phyloP scores from a whole-genome alignment of 257 asterid genomes.

The Salvia splendens region DNA sequence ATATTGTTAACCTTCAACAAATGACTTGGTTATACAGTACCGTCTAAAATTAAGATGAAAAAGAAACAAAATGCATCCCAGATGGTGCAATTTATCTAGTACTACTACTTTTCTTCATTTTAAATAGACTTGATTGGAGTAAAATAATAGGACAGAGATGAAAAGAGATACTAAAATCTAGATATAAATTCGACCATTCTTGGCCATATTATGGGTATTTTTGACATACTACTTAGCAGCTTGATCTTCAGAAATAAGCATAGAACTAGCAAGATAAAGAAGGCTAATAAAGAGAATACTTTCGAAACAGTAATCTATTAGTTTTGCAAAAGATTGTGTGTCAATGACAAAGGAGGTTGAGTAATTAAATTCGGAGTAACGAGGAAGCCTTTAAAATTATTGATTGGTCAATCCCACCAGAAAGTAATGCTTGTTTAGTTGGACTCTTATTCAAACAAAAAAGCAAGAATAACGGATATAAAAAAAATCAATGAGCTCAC shows the following conservation, averaged over 20 bases:
- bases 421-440: too few species aligned
- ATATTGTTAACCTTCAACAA: constrained; percentile 13
- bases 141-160: background rate
- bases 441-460: too few species aligned
- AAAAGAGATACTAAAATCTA: background rate
- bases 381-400: constrained; percentile 4
- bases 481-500: background rate
- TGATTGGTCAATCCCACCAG: background rate
- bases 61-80: background rate
- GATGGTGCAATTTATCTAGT: background rate
- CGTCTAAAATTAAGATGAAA: background rate
- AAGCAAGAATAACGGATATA: too few species aligned
- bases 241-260: constrained; percentile 8
- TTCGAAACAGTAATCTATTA: background rate
- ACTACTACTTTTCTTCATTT: background rate
- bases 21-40: background rate
- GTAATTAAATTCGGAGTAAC: background rate
- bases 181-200: background rate
- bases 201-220: background rate
- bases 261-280: constrained; percentile 13
- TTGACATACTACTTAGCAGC: background rate
- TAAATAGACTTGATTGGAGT: background rate
- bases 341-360: background rate
- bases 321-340: background rate
- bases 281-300: background rate